Evolutionary conservation across 2,329 filamentous ascomycete genomes (phyloP).

Genomic region (Sordariomycetes sp.): DNA sequence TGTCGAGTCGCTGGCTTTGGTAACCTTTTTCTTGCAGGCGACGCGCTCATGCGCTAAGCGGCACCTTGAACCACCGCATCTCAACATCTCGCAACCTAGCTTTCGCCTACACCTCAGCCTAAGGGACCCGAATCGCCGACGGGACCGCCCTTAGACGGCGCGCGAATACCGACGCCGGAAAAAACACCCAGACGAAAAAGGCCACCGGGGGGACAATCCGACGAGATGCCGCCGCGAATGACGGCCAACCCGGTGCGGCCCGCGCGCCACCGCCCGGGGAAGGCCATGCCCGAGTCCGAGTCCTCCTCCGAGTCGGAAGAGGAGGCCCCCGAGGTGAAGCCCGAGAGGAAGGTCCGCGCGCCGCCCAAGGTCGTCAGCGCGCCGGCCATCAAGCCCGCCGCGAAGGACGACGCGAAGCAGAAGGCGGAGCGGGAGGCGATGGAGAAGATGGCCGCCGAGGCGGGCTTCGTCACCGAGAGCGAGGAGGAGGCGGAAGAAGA

Average conservation of each 20-base stretch:
- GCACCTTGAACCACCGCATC: no score
- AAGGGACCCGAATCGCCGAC: no score
- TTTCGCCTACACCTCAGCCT: no score
- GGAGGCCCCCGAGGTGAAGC: constrained; percentile 18
- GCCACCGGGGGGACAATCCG: not conserved
- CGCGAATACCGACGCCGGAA: no score
- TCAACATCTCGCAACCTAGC: no score
- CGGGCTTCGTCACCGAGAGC: constrained; percentile 52
- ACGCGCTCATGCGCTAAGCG: no score
- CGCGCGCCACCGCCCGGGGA: constrained; percentile 77
- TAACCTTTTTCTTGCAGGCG: no score
- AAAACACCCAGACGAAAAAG: no score
- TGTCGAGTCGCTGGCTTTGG: no score
- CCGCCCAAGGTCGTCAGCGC: constrained; percentile 45
- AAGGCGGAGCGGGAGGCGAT: constrained; percentile 4
- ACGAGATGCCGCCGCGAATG: constrained; percentile 63
- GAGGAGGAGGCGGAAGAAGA: constrained; percentile 15
- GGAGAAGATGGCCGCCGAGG: constrained; percentile 42
- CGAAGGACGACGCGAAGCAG: not conserved
- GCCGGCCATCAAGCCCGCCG: not conserved
- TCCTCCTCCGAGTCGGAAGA: constrained; percentile 39
- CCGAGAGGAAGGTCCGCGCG: constrained; percentile 24
- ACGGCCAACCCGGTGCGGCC: constrained; percentile 81
- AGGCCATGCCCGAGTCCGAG: constrained; percentile 44
- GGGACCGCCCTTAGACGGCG: no score